phyloP scores from a whole-genome alignment of 2,329 filamentous ascomycete genomes.

The Teratosphaeria destructans region DNA sequence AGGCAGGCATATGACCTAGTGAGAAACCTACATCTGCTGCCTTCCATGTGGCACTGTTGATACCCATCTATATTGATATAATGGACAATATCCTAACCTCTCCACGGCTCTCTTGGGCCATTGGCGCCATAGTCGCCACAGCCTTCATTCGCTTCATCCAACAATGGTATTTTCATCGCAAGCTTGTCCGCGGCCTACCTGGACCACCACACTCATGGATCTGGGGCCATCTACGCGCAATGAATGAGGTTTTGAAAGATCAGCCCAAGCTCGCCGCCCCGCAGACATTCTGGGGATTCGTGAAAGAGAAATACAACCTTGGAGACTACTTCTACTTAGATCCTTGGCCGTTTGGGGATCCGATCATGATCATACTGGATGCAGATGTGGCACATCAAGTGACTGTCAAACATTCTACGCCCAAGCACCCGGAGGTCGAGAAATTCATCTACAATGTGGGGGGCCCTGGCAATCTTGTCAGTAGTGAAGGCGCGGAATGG shows the following conservation, averaged over 20 bases:
- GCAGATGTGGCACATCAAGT: slow-evolving; percentile 30
- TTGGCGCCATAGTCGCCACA: slow-evolving; percentile 13
- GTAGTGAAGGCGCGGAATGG: slow-evolving; percentile 29
- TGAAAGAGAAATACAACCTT: slow-evolving; percentile 29
- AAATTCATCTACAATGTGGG: slow-evolving; percentile 27
- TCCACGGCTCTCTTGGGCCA: slow-evolving; percentile 13
- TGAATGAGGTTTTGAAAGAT: slow-evolving; percentile 25
- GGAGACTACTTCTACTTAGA: slow-evolving; percentile 34
- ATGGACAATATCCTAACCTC: slow-evolving; percentile 8
- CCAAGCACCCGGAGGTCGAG: slow-evolving; percentile 24
- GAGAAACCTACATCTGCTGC: neutral
- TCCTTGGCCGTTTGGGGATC: slow-evolving; percentile 31
- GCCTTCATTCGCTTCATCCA: slow-evolving; percentile 17
- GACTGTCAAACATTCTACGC: slow-evolving; percentile 23
- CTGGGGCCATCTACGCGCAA: slow-evolving; percentile 31
- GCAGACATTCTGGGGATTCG: slow-evolving; percentile 25
- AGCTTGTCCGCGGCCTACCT: slow-evolving; percentile 20
- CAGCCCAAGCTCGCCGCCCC: slow-evolving; percentile 28
- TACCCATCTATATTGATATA: neutral
- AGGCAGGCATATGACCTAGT: neutral
- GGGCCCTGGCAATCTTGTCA: slow-evolving; percentile 29
- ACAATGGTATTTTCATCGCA: slow-evolving; percentile 16
- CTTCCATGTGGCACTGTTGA: neutral
- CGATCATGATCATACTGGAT: slow-evolving; percentile 28
- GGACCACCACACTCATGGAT: slow-evolving; percentile 32